phyloP scores from a whole-genome alignment of 148 eudicot species.

The Dysphania ambrosioides region DNA sequence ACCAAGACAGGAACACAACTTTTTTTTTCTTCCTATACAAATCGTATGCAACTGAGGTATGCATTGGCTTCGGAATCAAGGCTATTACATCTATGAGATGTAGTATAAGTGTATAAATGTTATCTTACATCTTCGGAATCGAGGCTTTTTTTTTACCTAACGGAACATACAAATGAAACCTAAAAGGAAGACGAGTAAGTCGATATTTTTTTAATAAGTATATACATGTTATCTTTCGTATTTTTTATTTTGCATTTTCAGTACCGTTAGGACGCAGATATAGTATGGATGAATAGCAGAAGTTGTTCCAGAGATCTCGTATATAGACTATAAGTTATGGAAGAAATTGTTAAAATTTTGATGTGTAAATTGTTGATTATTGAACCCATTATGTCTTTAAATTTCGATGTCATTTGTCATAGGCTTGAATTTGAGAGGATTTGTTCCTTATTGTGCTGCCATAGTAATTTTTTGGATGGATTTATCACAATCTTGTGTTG shows the following conservation, averaged over 20 bases:
- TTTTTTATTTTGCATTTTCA: background rate
- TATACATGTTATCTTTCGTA: background rate
- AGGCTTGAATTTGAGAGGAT: background rate
- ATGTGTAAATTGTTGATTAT: background rate
- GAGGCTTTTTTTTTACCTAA: too few relatives aligned
- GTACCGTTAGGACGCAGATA: background rate
- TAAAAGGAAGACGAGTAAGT: too few relatives aligned
- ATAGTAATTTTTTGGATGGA: background rate
- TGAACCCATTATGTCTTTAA: background rate
- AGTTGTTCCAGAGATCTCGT: constrained; percentile 6
- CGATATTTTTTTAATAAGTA: too few relatives aligned
- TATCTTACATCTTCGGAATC: too few relatives aligned
- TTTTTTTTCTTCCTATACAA: too few relatives aligned
- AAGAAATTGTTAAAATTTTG: too few relatives aligned
- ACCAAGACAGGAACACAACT: too few relatives aligned
- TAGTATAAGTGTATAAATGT: too few relatives aligned
- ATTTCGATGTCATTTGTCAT: background rate
- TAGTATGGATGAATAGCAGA: background rate
- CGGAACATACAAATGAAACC: too few relatives aligned
- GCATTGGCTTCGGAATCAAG: too few relatives aligned
- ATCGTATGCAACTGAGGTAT: too few relatives aligned
- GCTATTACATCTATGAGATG: background rate
- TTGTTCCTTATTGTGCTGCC: background rate
- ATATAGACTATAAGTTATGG: background rate
- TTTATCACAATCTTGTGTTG: background rate